Evolutionary conservation across 2,329 filamentous ascomycete species (phyloP), one percentile per base, ranked within the genome.

Genomic region (Anthostomella pinea): DNA sequence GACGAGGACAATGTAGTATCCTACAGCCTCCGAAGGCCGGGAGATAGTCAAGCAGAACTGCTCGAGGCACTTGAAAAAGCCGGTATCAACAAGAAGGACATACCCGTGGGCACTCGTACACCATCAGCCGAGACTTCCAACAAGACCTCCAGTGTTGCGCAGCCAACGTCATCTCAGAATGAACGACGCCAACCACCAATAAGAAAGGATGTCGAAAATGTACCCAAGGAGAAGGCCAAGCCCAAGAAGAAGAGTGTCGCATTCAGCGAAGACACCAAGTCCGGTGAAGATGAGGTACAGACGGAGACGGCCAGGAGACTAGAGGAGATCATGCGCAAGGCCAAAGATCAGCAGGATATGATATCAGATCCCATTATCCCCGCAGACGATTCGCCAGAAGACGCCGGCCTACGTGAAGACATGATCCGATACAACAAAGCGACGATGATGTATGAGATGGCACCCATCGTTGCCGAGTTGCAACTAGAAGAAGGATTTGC

Each of bases 381-480:
- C 2, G 73, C 82, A 1, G 75, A 85, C 33, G 93, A 98, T 52
- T 79, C 83, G 0, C 70, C 77, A 9, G 89, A 95, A 48, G 91
- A 96, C 45, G 85, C 88, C 4, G 75, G 75, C 20, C 63, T 95
- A 16, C 82, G 93, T 5, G 79, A 83, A 39, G 83, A 96, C 55
- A 97, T 98, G 90, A 72, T 97, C 6, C 76, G 86, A 45, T 98
- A 97, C 57, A 83, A 87, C 43, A 73, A 46, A 36, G 39, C 56
- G 22, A 57, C 54, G 4, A 57, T 57, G 54, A 69, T 95, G 63
- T 83, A 84, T 28, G 91, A 97, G 60, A 83, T 98, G 39, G 88
- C 89, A 4, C 81, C 87, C 23, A 86, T 98, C 3, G 93, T 98
- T 11, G 93, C 93, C 11, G 89, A 97, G 64, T 75, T 98, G 29